Percentiles rank a stretch among this genome's conserved stretches.
phyloP scores from a whole-genome alignment of 2,329 filamentous ascomycete species.

The Metarhizium rileyi region DNA sequence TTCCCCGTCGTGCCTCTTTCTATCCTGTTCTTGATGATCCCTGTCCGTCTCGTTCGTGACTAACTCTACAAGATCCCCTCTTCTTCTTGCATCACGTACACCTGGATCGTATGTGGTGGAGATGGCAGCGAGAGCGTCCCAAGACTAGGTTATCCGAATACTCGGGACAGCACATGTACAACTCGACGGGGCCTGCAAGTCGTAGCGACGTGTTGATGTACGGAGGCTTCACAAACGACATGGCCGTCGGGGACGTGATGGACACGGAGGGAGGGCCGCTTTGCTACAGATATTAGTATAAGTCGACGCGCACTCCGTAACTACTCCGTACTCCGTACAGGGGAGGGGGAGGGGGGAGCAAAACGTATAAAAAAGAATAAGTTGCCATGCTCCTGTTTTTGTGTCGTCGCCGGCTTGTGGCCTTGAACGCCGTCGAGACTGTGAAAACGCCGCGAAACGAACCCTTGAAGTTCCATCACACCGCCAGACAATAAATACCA shows the following conservation, averaged over 20 bases:
- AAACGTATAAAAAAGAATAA: no score
- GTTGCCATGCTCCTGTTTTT: no score
- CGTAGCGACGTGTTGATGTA: conserved; percentile 2
- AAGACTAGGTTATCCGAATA: background rate
- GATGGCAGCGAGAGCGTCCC: conserved; percentile 5
- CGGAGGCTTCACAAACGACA: conserved; percentile 1
- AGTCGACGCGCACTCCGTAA: no score
- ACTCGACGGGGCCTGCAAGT: conserved; percentile 3
- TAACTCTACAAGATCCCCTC: conserved; percentile 4
- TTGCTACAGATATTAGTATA: conserved; percentile 11
- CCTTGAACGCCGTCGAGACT: no score
- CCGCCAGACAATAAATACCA: background rate
- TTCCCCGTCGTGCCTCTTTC: background rate
- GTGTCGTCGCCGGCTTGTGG: no score
- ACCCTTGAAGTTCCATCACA: no score
- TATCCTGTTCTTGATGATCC: background rate
- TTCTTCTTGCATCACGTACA: conserved; percentile 8
- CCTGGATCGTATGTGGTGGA: conserved; percentile 9
- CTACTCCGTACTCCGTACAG: no score
- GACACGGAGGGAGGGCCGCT: conserved; percentile 4
- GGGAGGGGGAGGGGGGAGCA: no score
- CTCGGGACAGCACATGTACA: conserved; percentile 7
- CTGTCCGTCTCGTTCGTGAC: background rate
- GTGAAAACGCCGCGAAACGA: no score
- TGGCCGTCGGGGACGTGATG: conserved; percentile 3